These are phyloP conservation scores for Blastocladiella britannica DNA, from an alignment of 192 early-diverging fungal species.

Conservation along the genomic window DNA sequence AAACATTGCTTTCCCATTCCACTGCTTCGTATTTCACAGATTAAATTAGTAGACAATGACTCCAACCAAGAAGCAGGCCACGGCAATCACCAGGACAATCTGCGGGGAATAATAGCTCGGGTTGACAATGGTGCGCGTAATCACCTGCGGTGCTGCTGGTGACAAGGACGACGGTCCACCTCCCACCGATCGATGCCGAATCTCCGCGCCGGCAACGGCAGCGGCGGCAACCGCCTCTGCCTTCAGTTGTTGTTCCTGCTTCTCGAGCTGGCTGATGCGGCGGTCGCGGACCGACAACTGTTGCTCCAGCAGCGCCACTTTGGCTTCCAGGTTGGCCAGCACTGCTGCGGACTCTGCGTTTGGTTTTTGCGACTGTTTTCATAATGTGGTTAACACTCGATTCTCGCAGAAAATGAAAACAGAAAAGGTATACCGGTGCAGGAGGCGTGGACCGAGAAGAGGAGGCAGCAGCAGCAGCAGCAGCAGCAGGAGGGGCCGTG, in stretches of 20 bases:
- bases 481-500: too few relatives aligned
- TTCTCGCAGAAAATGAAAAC: too few relatives aligned
- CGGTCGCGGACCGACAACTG: slow-evolving; percentile 7
- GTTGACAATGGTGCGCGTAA: slow-evolving; percentile 11
- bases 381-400: too few relatives aligned
- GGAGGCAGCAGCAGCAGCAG: too few relatives aligned
- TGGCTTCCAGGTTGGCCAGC: too few relatives aligned
- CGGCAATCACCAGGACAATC: slow-evolving; percentile 31
- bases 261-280: slow-evolving; percentile 3
- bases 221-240: slow-evolving; percentile 11
- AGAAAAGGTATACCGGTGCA: too few relatives aligned
- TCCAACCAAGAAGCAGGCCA: slow-evolving; percentile 34
- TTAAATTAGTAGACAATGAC: slow-evolving; percentile 49
- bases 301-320: too few relatives aligned
- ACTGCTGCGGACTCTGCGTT: too few relatives aligned
- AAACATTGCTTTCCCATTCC: too few relatives aligned
- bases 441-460: too few relatives aligned
- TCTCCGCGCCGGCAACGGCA: slow-evolving; percentile 11
- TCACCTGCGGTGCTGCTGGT: slow-evolving; percentile 9
- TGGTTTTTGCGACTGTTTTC: too few relatives aligned
- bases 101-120: slow-evolving; percentile 36
- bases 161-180: slow-evolving; percentile 1
- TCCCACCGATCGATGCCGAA: slow-evolving; percentile 11
- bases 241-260: slow-evolving; percentile 13
- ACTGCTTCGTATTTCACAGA: too few relatives aligned